Conservation (phyloP, 345 rosid genomes). For the Bretschneidera sinensis region DNA sequence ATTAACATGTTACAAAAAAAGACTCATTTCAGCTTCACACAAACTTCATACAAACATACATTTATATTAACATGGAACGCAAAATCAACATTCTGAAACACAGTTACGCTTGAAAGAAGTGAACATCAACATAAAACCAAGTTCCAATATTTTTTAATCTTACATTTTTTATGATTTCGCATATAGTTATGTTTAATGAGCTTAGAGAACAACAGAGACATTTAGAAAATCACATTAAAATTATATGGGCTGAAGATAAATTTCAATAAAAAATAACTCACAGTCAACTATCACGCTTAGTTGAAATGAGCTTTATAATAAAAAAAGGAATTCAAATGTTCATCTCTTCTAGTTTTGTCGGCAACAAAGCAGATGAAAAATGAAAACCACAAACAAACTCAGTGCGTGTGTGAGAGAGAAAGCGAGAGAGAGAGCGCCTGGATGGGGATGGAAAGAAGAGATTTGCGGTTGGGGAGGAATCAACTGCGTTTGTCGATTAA, state of each 20-base stretch:
- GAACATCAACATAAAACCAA: not conserved
- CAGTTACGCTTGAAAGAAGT: not conserved
- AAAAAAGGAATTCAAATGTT: no score
- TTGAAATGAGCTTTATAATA: not conserved
- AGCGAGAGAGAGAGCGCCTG: slow-evolving; percentile 24
- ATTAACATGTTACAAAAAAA: no score
- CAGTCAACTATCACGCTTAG: not conserved
- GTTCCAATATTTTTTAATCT: not conserved
- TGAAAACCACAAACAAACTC: no score
- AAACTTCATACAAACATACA: not conserved
- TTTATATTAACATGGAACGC: not conserved
- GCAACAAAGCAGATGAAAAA: no score
- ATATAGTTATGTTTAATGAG: not conserved
- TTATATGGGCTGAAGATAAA: no score
- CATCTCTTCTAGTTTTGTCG: no score
- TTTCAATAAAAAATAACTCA: not conserved
- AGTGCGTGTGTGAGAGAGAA: no score
- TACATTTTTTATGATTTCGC: not conserved
- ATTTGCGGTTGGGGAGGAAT: slow-evolving; percentile 53
- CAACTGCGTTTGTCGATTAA: slow-evolving; percentile 74
- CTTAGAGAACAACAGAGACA: no score
- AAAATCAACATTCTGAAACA: not conserved
- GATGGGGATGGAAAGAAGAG: slow-evolving; percentile 39
- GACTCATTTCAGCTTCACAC: no score
- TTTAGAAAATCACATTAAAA: no score